Evolutionary conservation across 1,284 basidiomycete species (phyloP), one percentile per base, ranked within the genome.

Genomic region (Veloporphyrellus conicus): DNA sequence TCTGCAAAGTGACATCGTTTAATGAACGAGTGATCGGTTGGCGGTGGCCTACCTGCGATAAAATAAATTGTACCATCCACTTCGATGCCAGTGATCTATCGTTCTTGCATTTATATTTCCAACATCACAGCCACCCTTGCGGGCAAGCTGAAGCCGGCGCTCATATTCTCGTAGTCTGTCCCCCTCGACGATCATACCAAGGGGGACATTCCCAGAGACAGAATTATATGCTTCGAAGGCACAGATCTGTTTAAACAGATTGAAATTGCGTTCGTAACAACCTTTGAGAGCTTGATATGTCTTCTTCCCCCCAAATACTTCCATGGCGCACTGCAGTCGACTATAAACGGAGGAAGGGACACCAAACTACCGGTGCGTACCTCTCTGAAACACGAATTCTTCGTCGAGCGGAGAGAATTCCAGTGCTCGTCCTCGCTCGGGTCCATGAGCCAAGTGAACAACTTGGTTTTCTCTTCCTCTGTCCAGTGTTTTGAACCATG

Each of bases 401-500:
- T 87, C 12, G 83, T 83, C 6, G 82, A 81, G 18, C 81, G 76
- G 43, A 87, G 77, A 25, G 80, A 68, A 51, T 79, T 82, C 80
- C 85, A 87, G 52, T 86, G 82, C 15, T 84, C 82, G 58, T 88
- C 84, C 57, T 80, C 76, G n/a, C 72, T 72, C 12, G 66, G 66
- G 15, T 76, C 82, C 77, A 87, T 82, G 44, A 88, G 74, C 85
- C 85, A 87, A 29, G 68, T 76, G 63, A 87, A 87, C 38, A 87
- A 68, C 52, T 75, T 79, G 6, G 81, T 75, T 66, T 86, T 87
- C 61, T 87, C 85, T 14, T 84, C 82, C 60, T 87, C 85, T 0
- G 84, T 84, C 84, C 85, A 87, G 56, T 87, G 84, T 55, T 87
- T 86, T 3, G 84, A 82, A 19, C 84, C 84, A 47, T 76, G 75